Evolutionary conservation across 1,284 basidiomycete species (phyloP), one percentile per base, ranked within the genome.

Genomic region (Cystobasidium slooffiae): DNA sequence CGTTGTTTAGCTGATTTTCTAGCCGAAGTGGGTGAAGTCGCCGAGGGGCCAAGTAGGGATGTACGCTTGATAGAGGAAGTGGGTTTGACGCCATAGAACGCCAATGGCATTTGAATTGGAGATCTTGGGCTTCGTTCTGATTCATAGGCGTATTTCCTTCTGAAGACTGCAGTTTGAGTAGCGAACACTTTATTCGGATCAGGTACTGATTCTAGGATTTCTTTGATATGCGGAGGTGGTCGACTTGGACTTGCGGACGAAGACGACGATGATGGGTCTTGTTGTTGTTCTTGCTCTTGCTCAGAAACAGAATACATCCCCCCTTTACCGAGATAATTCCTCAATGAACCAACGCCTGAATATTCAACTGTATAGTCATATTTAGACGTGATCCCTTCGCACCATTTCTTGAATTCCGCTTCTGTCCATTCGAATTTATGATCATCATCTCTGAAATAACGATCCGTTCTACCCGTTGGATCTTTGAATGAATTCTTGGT

Each of bases 361-460:
- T 74, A 75, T 43, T 22, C 51, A 68, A 77, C 76, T 31, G 56
- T 58, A 73, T 78, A 81, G 62, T 66, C 77, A 43, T 64, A 76
- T 53, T 62, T 61, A 55, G 74, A 61, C 31, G 68, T 63, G 10
- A 52, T 75, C 44, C 90, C 86, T 0, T 84, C 83, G 77, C 90
- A 93, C 90, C 92, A 97, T 9, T 80, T 78, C 41, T 83, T 81
- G 81, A 95, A 97, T 81, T 97, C 94, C 3, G 87, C 86, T 0
- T 84, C 82, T 0, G 92, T 96, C 91, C 92, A 96, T 82, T 97
- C 94, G 79, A 96, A 92, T 81, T 95, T 92, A 83, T 97, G 95
- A 80, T 97, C 94, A 22, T 84, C 81, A 81, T 97, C 90, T 72
- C 95, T 80, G 81, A 86, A 87, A 24, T 85, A 82, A 10, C 86